Base-by-base conservation (phyloP, 768 basidiomycete species). In the Nidularia sp. region DNA sequence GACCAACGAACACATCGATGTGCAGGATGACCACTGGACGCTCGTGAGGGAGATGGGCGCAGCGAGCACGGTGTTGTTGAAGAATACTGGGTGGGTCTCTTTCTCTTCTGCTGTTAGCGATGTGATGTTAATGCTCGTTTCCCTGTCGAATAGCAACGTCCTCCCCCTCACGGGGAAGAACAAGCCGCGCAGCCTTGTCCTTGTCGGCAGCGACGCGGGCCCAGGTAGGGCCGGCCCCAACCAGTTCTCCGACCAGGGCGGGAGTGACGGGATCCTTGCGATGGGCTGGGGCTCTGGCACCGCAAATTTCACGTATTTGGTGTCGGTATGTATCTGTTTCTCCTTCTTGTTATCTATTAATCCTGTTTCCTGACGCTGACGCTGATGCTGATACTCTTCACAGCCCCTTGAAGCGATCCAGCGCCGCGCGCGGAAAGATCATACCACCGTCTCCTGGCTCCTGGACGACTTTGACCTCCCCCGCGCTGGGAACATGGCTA, bases 261-360 rank as follows among this genome's bases (percentile, higher is more conserved):
- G 85, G 25, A 69, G 72, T 32, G 80, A 77, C 46, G 92, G 92
- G 7, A 76, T 88, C 13, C 75, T 97, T 18, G 92, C 91, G 6
- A 87, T 93, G 86, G 93, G 93, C 10, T 97, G 94, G 94, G 94
- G 92, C 35, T 88, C 86, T 47, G 92, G 91, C 4, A 90, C 93
- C 0, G 76, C 81, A 9, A 80, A 83, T 58, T 86, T 90, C 72
- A 83, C 86, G 4, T 93, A 93, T 66, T 79, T 93, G 10, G 69
- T 93, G 53, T 83, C 88, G 46, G 86, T 87, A 51, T 61, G 81
- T 70, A 10, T 45, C 18, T 5, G 1, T 34, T 6, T 32, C 39
- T 12, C 13, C 29, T 36, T 33, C 39, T 18, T 39, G 36, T 8
- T 39, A 39, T 39, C 8, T 39, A 39, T 39, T 9, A 34, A 34